A percentile compares a stretch with the other conserved stretches of the same genome.
phyloP scores from a whole-genome alignment of 2,329 filamentous ascomycete species.

The Aspergillus sp. region DNA sequence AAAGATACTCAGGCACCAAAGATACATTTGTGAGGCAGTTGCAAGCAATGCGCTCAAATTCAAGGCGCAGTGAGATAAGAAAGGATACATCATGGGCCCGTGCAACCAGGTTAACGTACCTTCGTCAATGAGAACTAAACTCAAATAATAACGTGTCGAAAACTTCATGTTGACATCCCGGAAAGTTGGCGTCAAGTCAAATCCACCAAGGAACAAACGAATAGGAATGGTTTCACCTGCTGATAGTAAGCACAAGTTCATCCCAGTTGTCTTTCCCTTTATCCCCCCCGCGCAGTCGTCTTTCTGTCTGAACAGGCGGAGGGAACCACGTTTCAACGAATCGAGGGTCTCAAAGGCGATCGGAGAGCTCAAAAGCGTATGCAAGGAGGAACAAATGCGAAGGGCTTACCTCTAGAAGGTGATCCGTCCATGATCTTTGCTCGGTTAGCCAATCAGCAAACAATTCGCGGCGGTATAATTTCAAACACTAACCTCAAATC shows the following conservation, averaged over 20 bases:
- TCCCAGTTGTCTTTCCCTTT: background rate
- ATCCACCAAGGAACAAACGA: conserved; percentile 91
- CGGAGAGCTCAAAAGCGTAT: background rate
- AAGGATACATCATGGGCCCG: conserved; percentile 4
- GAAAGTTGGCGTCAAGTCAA: conserved; percentile 97
- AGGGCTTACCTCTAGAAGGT: conserved; percentile 78
- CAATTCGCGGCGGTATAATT: conserved; percentile 11
- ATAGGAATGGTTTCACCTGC: conserved; percentile 89
- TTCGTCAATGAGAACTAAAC: conserved; percentile 92
- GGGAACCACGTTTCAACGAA: background rate
- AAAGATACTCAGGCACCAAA: conserved; percentile 15
- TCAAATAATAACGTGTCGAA: conserved; percentile 95
- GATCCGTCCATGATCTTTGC: conserved; percentile 95
- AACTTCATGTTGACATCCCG: conserved; percentile 99
- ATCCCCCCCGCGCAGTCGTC: background rate
- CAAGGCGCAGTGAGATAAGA: background rate
- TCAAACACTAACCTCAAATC: conserved; percentile 73
- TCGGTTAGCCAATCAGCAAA: conserved; percentile 12
- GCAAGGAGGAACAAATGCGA: background rate
- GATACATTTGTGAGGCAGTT: conserved; percentile 7
- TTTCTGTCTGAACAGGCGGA: background rate
- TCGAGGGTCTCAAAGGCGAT: background rate
- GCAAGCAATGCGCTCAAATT: background rate
- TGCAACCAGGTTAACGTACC: conserved; percentile 51
- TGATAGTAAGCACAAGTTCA: conserved; percentile 19